phyloP scores from a whole-genome alignment of 805 yeast species.

The Saccharomyces eubayanus region DNA sequence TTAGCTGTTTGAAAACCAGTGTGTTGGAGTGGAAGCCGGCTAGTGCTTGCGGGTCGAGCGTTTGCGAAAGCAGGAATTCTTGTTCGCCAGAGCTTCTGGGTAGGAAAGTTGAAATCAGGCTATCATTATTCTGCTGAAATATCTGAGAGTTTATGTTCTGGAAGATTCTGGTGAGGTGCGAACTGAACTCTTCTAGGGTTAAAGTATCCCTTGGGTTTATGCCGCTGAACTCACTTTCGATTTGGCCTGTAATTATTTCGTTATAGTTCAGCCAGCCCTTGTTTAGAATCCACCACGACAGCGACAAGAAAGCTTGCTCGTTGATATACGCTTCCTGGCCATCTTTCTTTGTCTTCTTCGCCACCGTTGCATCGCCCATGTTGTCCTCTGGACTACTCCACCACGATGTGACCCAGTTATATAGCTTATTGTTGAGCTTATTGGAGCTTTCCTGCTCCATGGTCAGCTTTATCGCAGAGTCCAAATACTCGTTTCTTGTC shows the following conservation, averaged over 20 bases:
- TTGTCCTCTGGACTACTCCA: conserved; percentile 2
- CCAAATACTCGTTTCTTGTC: conserved; percentile 78
- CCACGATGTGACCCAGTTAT: conserved; percentile 4
- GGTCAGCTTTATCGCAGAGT: conserved; percentile 66
- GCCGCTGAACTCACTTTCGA: conserved; percentile 50
- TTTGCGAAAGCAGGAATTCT: conserved; percentile 47
- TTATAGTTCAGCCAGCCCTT: conserved; percentile 67
- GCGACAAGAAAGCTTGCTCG: conserved; percentile 76
- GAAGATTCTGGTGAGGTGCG: conserved; percentile 33
- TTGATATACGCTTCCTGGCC: conserved; percentile 39
- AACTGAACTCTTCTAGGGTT: conserved; percentile 50
- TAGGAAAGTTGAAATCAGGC: conserved; percentile 34
- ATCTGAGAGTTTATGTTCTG: conserved; percentile 26
- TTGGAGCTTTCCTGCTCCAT: conserved; percentile 15
- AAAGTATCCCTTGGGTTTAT: conserved; percentile 70
- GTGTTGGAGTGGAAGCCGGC: conserved; percentile 22
- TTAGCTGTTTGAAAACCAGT: conserved; percentile 30
- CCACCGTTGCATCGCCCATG: not conserved
- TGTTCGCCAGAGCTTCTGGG: conserved; percentile 40
- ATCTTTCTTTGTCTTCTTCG: conserved; percentile 12
- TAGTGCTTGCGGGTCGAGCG: conserved; percentile 37
- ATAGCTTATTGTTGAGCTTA: conserved; percentile 34
- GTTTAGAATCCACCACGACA: conserved; percentile 91
- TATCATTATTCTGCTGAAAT: conserved; percentile 20
- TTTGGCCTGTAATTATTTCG: conserved; percentile 45